Evolutionary conservation across 805 yeast species (phyloP).

Genomic region (Monosporozyma aquatica): DNA sequence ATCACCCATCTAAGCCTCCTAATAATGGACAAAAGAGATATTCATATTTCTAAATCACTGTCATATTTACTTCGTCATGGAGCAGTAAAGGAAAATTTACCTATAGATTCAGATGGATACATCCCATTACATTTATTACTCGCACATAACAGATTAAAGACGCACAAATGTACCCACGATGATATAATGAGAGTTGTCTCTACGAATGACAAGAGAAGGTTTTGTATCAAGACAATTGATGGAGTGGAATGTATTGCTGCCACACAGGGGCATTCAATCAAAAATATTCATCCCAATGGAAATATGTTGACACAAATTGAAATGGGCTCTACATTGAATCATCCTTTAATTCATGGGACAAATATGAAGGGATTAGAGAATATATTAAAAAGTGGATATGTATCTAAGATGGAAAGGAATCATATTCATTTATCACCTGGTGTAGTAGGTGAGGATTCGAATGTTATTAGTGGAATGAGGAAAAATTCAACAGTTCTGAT

Average conservation of each 20-base stretch:
- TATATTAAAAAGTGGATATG: constrained; percentile 47
- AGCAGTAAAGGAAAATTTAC: constrained; percentile 57
- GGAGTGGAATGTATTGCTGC: constrained; percentile 55
- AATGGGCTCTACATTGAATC: constrained; percentile 31
- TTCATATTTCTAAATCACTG: constrained; percentile 60
- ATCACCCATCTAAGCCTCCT: too few species aligned
- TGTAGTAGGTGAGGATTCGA: constrained; percentile 33
- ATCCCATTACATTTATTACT: constrained; percentile 47
- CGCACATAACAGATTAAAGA: constrained; percentile 47
- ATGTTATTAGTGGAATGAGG: constrained; percentile 69
- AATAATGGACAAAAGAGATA: constrained; percentile 33
- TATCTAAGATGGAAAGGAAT: constrained; percentile 62
- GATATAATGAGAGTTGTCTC: constrained; percentile 56
- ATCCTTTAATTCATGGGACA: constrained; percentile 72
- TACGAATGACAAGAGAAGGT: constrained; percentile 63
- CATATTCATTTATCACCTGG: constrained; percentile 82
- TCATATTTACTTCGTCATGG: constrained; percentile 80
- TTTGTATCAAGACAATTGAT: constrained; percentile 34
- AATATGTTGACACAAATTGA: constrained; percentile 38
- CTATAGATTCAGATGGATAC: constrained; percentile 62
- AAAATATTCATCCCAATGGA: constrained; percentile 32
- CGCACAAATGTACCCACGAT: constrained; percentile 42
- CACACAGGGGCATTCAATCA: constrained; percentile 82
- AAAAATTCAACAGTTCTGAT: constrained; percentile 45
- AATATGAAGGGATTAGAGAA: constrained; percentile 36